phyloP scores from a whole-genome alignment of 495 filamentous ascomycete species.

The Neurospora sp. region DNA sequence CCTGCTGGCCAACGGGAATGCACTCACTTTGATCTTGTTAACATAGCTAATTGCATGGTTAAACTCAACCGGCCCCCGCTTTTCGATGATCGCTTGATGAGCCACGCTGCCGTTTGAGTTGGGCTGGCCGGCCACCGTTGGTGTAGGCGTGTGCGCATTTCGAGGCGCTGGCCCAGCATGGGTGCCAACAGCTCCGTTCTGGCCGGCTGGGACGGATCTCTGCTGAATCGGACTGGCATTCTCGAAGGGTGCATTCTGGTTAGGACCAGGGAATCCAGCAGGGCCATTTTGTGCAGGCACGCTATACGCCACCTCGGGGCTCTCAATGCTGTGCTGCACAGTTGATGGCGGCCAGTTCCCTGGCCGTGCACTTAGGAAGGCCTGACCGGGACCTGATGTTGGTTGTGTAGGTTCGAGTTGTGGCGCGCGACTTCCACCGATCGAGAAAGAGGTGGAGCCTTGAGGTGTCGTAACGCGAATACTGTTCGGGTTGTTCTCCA shows the following conservation, averaged over 20 bases:
- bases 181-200: constrained; percentile 41
- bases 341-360: constrained; percentile 39
- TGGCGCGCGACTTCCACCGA: constrained; percentile 33
- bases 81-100: constrained; percentile 54
- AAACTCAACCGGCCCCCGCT: constrained; percentile 93
- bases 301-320: constrained; percentile 44
- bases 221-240: constrained; percentile 61
- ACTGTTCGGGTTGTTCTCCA: constrained; percentile 81
- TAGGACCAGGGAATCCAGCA: constrained; percentile 34
- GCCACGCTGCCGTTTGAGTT: constrained; percentile 32
- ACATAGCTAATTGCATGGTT: constrained; percentile 99
- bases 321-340: constrained; percentile 47
- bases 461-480: constrained; percentile 97
- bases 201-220: constrained; percentile 67
- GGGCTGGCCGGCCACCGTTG: constrained; percentile 25
- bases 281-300: constrained; percentile 36
- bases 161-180: constrained; percentile 26
- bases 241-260: constrained; percentile 35
- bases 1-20: neutral
- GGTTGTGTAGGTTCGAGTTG: constrained; percentile 33
- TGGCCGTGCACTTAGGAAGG: constrained; percentile 28
- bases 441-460: constrained; percentile 53
- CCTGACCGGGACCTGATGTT: constrained; percentile 21
- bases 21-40: constrained; percentile 93
- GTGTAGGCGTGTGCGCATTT: constrained; percentile 44